Conservation (phyloP, 2,329 filamentous ascomycete genomes). For the Exutisphaerella laricina region DNA sequence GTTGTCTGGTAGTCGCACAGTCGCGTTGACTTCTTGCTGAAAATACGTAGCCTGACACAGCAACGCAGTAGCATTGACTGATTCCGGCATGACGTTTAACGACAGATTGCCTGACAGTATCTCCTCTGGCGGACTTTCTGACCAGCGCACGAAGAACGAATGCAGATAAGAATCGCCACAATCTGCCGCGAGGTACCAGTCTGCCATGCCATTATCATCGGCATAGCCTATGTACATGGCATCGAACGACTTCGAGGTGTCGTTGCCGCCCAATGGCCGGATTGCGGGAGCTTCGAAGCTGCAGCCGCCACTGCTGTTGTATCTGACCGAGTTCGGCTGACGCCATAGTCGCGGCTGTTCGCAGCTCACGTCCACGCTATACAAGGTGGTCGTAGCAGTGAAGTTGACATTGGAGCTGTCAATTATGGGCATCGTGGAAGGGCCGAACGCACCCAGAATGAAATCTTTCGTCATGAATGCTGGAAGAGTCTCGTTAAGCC, state of each 20-base stretch:
- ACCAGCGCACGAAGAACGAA: constrained; percentile 38
- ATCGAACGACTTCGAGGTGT: constrained; percentile 16
- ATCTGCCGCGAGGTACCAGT: constrained; percentile 27
- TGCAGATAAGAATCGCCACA: constrained; percentile 35
- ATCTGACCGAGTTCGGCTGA: no score
- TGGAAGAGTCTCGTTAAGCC: constrained; percentile 43
- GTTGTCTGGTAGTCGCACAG: constrained; percentile 30
- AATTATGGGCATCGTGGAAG: not conserved
- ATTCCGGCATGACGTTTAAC: not conserved
- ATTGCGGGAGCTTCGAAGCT: constrained; percentile 18
- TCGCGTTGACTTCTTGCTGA: constrained; percentile 42
- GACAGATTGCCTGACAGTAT: not conserved
- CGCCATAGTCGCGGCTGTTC: constrained; percentile 19
- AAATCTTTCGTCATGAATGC: constrained; percentile 42
- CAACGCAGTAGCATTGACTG: constrained; percentile 29
- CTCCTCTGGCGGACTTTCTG: constrained; percentile 7
- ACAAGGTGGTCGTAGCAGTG: constrained; percentile 30
- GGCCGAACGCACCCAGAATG: constrained; percentile 41
- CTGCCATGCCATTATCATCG: constrained; percentile 30
- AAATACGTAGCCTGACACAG: constrained; percentile 46
- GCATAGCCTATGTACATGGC: constrained; percentile 44
- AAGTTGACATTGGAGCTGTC: constrained; percentile 17
- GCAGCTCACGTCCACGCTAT: constrained; percentile 34
- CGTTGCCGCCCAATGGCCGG: constrained; percentile 36
- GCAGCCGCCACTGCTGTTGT: constrained; percentile 24